These are phyloP conservation scores for Fusarium verrucosum DNA, from an alignment of 2,329 filamentous ascomycete genomes.

Conservation along the genomic window DNA sequence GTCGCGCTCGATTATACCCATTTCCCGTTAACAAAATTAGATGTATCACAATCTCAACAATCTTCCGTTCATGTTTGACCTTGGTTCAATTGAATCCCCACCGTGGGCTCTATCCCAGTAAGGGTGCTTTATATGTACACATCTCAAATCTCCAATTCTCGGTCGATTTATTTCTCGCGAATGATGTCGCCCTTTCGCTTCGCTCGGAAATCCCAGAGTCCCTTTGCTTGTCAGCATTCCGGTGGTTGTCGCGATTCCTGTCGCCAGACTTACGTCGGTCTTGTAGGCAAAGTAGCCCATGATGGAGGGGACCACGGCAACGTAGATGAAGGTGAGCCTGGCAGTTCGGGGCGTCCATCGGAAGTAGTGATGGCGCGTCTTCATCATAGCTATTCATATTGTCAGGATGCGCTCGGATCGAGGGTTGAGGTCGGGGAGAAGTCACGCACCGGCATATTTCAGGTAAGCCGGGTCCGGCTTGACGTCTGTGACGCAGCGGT, in stretches of 20 bases:
- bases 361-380: constrained; percentile 93
- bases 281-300: constrained; percentile 78
- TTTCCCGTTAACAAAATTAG: constrained; percentile 7
- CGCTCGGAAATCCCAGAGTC: constrained; percentile 83
- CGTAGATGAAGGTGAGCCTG: constrained; percentile 80
- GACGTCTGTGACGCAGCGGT: constrained; percentile 48
- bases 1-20: constrained; percentile 46
- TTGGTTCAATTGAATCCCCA: constrained; percentile 32
- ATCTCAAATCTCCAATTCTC: constrained; percentile 19
- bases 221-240: constrained; percentile 62
- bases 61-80: constrained; percentile 13
- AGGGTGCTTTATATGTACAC: constrained; percentile 56
- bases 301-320: constrained; percentile 74
- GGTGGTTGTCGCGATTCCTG: background rate
- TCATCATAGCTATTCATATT: constrained; percentile 73
- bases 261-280: constrained; percentile 77
- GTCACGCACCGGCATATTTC: constrained; percentile 53
- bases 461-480: constrained; percentile 55
- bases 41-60: constrained; percentile 15
- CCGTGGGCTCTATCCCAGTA: constrained; percentile 44
- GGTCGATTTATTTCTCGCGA: constrained; percentile 71
- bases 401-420: constrained; percentile 37
- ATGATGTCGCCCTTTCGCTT: constrained; percentile 91
- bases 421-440: constrained; percentile 24
- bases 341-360: constrained; percentile 89